A percentile compares a stretch with the other conserved stretches of the same genome.
Conservation (phyloP, 177 flowering plant genomes). For the Tripterygium wilfordii region DNA sequence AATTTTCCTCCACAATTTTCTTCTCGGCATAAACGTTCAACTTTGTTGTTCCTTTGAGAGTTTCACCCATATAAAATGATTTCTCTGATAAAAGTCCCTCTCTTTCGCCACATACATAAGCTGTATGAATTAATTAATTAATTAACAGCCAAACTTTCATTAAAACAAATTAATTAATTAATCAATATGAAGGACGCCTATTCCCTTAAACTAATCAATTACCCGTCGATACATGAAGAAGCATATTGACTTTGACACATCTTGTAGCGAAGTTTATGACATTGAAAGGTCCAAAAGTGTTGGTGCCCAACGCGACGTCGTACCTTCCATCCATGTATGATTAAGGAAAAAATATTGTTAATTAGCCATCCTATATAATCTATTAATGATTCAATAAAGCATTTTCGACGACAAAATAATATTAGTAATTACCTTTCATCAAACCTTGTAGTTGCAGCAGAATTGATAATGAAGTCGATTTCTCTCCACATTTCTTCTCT, state of each 20-base stretch:
- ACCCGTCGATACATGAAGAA: slow-evolving; percentile 68
- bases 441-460: slow-evolving; percentile 60
- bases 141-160: not conserved
- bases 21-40: slow-evolving; percentile 45
- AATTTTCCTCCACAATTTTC: slow-evolving; percentile 29
- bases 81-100: slow-evolving; percentile 45
- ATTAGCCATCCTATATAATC: not conserved
- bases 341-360: not conserved
- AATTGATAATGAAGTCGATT: slow-evolving; percentile 36
- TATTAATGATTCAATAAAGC: not conserved
- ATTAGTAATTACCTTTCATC: slow-evolving; percentile 40
- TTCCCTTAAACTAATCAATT: not conserved
- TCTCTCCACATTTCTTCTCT: slow-evolving; percentile 37
- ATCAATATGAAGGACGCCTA: not conserved
- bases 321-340: slow-evolving; percentile 25
- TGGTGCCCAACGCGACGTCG: slow-evolving; percentile 47
- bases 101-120: slow-evolving; percentile 63
- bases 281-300: slow-evolving; percentile 44
- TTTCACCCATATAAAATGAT: slow-evolving; percentile 38
- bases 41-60: slow-evolving; percentile 39
- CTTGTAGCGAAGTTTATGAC: slow-evolving; percentile 46
- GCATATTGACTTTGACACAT: slow-evolving; percentile 35
- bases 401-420: not conserved
- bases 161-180: not conserved
- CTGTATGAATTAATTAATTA: slow-evolving; percentile 21